These are phyloP conservation scores for Elaeis guineensis DNA, from an alignment of 176 grass and related monocot species.

Conservation along the genomic window DNA sequence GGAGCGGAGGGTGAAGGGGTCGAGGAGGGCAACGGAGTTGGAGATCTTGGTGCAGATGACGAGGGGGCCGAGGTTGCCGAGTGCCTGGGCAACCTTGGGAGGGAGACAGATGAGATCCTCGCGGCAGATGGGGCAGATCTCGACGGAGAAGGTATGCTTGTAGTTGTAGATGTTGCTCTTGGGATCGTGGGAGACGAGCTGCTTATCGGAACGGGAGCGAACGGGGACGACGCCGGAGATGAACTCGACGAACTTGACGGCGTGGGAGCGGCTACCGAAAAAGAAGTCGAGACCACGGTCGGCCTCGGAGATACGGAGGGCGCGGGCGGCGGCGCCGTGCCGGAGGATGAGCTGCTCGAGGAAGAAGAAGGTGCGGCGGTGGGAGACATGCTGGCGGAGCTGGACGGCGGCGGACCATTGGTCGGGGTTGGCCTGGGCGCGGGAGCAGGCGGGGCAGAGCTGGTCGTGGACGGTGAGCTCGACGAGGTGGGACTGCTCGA, in stretches of 20 bases:
- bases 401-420: constrained; percentile 75
- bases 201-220: constrained; percentile 53
- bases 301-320: constrained; percentile 40
- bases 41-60: constrained; percentile 78
- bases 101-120: constrained; percentile 77
- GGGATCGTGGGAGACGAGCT: constrained; percentile 76
- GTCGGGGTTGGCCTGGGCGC: constrained; percentile 69
- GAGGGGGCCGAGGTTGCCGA: constrained; percentile 69
- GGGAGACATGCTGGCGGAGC: constrained; percentile 72
- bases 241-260: constrained; percentile 70
- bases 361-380: constrained; percentile 85
- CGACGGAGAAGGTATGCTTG: constrained; percentile 84
- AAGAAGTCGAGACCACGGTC: constrained; percentile 72
- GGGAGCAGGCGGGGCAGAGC: constrained; percentile 57
- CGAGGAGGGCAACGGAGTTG: constrained; percentile 59
- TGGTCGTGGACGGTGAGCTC: constrained; percentile 81
- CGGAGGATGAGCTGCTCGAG: constrained; percentile 89
- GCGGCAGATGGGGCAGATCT: constrained; percentile 90
- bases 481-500: constrained; percentile 69
- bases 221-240: constrained; percentile 56
- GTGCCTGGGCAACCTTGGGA: constrained; percentile 49
- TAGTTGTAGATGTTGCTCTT: constrained; percentile 81
- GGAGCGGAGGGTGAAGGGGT: constrained; percentile 60
- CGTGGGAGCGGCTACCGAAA: constrained; percentile 66
- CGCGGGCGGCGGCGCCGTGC: constrained; percentile 57